phyloP scores from a whole-genome alignment of 2,329 filamentous ascomycete genomes.

The Alternaria atra region DNA sequence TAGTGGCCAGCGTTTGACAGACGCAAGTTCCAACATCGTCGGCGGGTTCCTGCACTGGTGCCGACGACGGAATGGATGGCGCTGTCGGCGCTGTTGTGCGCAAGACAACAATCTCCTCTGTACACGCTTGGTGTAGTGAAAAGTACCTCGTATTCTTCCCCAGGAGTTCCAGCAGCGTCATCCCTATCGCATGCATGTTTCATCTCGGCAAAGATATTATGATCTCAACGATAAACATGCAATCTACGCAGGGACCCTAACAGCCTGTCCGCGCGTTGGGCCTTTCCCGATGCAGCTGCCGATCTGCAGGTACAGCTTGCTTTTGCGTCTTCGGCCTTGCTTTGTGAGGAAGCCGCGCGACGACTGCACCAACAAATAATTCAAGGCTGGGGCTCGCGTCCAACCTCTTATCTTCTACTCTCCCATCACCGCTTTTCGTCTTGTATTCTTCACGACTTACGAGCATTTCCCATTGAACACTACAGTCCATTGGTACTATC shows the following conservation, averaged over 20 bases:
- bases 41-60: slow-evolving; percentile 15
- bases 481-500: neutral
- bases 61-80: neutral
- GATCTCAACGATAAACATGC: slow-evolving; percentile 14
- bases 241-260: slow-evolving; percentile 13
- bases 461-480: neutral
- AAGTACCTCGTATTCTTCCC: neutral
- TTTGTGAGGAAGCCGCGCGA: slow-evolving; percentile 13
- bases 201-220: neutral
- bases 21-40: neutral
- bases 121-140: neutral
- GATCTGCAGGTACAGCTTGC: slow-evolving; percentile 25
- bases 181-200: neutral
- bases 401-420: slow-evolving; percentile 14
- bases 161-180: neutral
- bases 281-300: slow-evolving; percentile 12
- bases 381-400: slow-evolving; percentile 1
- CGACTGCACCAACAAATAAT: slow-evolving; percentile 27
- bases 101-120: neutral
- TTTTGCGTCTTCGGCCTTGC: slow-evolving; percentile 23
- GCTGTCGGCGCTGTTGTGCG: neutral
- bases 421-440: neutral
- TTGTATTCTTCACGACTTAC: slow-evolving; percentile 6
- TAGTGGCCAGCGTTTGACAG: slow-evolving; percentile 4
- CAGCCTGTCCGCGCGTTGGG: slow-evolving; percentile 13